A percentile compares a stretch with the other conserved stretches of the same genome.
Conservation (phyloP, 2,329 filamentous ascomycete genomes). For the Arthroderma sp. region DNA sequence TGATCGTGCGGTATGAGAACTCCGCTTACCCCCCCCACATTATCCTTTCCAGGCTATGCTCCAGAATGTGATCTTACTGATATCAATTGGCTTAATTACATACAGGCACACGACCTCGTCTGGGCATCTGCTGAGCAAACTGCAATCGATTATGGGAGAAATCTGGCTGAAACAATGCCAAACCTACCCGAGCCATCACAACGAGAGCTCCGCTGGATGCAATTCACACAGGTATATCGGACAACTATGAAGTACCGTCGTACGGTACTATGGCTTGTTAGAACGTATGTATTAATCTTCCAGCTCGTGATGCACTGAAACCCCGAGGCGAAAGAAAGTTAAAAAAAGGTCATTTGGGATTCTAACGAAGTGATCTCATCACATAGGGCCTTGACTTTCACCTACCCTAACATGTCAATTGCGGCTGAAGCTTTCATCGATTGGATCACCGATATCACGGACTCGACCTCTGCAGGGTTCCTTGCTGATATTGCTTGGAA, state of each 20-base stretch:
- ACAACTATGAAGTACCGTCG: slow-evolving; percentile 10
- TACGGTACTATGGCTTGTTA: slow-evolving; percentile 10
- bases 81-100: not conserved
- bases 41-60: not conserved
- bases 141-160: slow-evolving; percentile 9
- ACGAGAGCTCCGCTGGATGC: slow-evolving; percentile 7
- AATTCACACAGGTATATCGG: slow-evolving; percentile 9
- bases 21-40: not conserved
- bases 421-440: slow-evolving; percentile 10
- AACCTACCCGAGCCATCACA: slow-evolving; percentile 4
- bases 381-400: slow-evolving; percentile 10
- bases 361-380: not conserved
- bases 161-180: slow-evolving; percentile 6
- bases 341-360: not conserved
- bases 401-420: slow-evolving; percentile 8
- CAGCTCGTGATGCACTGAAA: not conserved
- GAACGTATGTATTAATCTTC: slow-evolving; percentile 5
- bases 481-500: slow-evolving; percentile 12
- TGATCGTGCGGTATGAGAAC: slow-evolving; percentile 8
- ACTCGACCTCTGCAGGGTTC: slow-evolving; percentile 8
- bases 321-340: not conserved
- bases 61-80: not conserved
- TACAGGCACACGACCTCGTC: slow-evolving; percentile 9
- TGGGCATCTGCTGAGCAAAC: slow-evolving; percentile 10
- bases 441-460: slow-evolving; percentile 12